Percentiles rank a stretch among this genome's conserved stretches.
Conservation (phyloP, 768 basidiomycete genomes). For the Pleurotus sapidus region DNA sequence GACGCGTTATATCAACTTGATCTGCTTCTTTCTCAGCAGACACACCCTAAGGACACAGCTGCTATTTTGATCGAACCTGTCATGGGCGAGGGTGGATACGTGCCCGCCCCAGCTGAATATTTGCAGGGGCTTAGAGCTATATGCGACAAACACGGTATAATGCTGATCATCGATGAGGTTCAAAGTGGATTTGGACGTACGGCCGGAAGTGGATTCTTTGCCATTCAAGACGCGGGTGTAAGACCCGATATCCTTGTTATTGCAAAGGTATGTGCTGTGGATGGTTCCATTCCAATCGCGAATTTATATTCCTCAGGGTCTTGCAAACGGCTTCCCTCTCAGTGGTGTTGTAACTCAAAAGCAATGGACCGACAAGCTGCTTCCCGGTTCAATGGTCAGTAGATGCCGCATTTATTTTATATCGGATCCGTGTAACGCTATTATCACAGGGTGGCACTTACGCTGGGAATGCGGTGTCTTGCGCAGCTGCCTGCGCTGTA, state of each 20-base stretch:
- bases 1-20: slow-evolving; percentile 79
- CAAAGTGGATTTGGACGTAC: slow-evolving; percentile 91
- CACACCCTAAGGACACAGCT: slow-evolving; percentile 80
- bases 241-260: slow-evolving; percentile 85
- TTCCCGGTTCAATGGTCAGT: slow-evolving; percentile 76
- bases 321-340: slow-evolving; percentile 93
- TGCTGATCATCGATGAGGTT: slow-evolving; percentile 85
- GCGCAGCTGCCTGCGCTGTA: slow-evolving; percentile 87
- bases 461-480: slow-evolving; percentile 88
- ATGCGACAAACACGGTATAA: slow-evolving; percentile 85
- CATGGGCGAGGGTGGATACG: slow-evolving; percentile 94
- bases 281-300: too few species aligned
- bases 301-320: slow-evolving; percentile 41
- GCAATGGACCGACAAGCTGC: slow-evolving; percentile 76
- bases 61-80: slow-evolving; percentile 95
- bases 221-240: slow-evolving; percentile 81
- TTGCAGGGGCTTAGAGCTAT: slow-evolving; percentile 74
- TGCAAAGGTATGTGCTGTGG: slow-evolving; percentile 61
- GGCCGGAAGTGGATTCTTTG: slow-evolving; percentile 42
- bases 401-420: slow-evolving; percentile 7
- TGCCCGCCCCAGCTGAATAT: slow-evolving; percentile 80
- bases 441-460: slow-evolving; percentile 75
- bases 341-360: slow-evolving; percentile 81
- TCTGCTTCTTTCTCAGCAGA: slow-evolving; percentile 74
- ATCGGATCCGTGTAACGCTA: neutral